Percentiles rank a stretch among this genome's conserved stretches.
These are phyloP conservation scores for Mycena pura DNA, from an alignment of 768 basidiomycete genomes.

Conservation along the genomic window DNA sequence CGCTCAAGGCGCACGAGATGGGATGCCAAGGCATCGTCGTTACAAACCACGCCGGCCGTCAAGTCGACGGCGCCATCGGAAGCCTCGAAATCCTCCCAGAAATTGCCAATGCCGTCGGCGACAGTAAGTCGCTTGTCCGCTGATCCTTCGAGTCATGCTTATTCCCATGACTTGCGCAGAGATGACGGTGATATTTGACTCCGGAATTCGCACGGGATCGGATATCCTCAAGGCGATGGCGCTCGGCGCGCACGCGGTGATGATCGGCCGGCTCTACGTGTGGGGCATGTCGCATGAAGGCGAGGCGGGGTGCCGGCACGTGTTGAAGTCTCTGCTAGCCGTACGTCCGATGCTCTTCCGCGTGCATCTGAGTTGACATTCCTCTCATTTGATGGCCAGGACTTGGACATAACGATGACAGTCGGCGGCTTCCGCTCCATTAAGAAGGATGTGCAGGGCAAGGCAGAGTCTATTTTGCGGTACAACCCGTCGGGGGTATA, in stretches of 20 bases:
- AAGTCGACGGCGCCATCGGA: slow-evolving; percentile 62
- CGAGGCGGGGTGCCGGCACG: slow-evolving; percentile 58
- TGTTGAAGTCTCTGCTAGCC: slow-evolving; percentile 58
- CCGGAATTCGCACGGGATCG: slow-evolving; percentile 56
- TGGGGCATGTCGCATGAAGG: slow-evolving; percentile 62
- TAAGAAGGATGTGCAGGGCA: too few relatives aligned
- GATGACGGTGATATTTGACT: slow-evolving; percentile 60
- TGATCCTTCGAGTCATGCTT: not conserved
- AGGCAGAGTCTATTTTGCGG: too few relatives aligned
- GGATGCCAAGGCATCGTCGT: slow-evolving; percentile 64
- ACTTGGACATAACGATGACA: too few relatives aligned
- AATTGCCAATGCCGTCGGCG: slow-evolving; percentile 57
- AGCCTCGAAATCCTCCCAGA: slow-evolving; percentile 58
- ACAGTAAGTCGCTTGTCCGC: slow-evolving; percentile 40
- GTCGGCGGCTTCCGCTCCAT: too few relatives aligned
- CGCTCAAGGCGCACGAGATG: slow-evolving; percentile 50
- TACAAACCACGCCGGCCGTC: slow-evolving; percentile 61
- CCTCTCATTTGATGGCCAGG: too few relatives aligned
- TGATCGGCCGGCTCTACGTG: slow-evolving; percentile 55
- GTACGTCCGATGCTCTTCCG: too few relatives aligned
- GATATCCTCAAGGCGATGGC: slow-evolving; percentile 66
- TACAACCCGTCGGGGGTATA: too few relatives aligned
- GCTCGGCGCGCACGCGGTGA: slow-evolving; percentile 59
- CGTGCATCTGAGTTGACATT: too few relatives aligned
- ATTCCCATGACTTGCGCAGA: slow-evolving; percentile 33